Conservation (phyloP, 495 filamentous ascomycete genomes). For the Hyaloscypha variabilis region DNA sequence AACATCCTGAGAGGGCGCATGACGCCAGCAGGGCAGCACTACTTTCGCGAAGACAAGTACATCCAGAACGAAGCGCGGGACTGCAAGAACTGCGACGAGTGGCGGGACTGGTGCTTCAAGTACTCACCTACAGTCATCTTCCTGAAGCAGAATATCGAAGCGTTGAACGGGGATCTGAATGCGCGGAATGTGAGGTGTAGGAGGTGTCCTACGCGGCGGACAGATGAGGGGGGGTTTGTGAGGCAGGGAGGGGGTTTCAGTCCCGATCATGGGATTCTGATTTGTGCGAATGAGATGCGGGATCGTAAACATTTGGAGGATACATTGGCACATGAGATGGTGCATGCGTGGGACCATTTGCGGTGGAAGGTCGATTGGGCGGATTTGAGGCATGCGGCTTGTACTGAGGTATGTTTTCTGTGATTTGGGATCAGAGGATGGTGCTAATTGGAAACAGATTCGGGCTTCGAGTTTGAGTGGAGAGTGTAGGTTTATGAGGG, state of each 20-base stretch:
- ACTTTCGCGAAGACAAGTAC: conserved; percentile 73
- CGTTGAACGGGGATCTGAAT: conserved; percentile 76
- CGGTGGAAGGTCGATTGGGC: conserved; percentile 85
- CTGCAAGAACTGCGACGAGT: conserved; percentile 75
- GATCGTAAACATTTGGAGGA: conserved; percentile 82
- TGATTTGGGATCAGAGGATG: not conserved
- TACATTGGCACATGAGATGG: conserved; percentile 94
- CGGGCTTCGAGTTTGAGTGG: conserved; percentile 89
- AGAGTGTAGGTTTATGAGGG: conserved; percentile 89
- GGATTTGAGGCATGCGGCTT: conserved; percentile 85
- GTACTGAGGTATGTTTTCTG: conserved; percentile 74
- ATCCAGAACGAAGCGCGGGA: conserved; percentile 66
- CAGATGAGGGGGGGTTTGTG: conserved; percentile 42
- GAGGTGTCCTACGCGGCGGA: conserved; percentile 59
- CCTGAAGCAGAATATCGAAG: conserved; percentile 73
- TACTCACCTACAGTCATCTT: conserved; percentile 87
- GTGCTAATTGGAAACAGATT: conserved; percentile 60
- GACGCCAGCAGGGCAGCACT: conserved; percentile 64
- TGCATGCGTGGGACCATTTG: conserved; percentile 94
- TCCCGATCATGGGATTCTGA: conserved; percentile 78
- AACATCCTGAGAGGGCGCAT: conserved; percentile 71
- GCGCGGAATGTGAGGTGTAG: conserved; percentile 77
- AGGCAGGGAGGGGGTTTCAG: conserved; percentile 78
- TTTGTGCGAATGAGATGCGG: conserved; percentile 87
- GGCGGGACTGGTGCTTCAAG: conserved; percentile 76